These are phyloP conservation scores for Naganishia sp. DNA, from an alignment of 1,284 basidiomycete species.

Conservation along the genomic window DNA sequence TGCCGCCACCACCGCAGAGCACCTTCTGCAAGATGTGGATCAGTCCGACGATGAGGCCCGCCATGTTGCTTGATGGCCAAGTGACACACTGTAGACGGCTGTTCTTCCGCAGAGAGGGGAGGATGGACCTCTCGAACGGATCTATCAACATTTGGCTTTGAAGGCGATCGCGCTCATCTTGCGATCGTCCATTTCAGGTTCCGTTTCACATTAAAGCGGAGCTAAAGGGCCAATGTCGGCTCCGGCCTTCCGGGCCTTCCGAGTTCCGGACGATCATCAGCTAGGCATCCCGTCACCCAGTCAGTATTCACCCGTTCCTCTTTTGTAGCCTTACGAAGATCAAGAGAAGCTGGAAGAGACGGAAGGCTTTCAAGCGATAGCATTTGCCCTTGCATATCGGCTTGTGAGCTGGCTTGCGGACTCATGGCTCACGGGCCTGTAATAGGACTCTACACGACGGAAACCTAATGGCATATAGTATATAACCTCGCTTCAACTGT, in stretches of 20 bases:
- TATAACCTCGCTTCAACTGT: no score
- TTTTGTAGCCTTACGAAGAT: no score
- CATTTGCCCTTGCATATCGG: no score
- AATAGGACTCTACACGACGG: no score
- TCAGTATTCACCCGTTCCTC: neutral
- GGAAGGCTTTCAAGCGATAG: no score
- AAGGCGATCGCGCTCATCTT: neutral
- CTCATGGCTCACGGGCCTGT: no score
- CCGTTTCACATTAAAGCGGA: neutral
- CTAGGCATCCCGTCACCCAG: neutral
- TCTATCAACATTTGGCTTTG: neutral
- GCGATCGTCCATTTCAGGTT: neutral
- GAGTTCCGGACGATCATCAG: neutral
- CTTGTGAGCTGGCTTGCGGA: no score
- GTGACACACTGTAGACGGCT: neutral
- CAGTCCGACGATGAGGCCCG: constrained; percentile 28
- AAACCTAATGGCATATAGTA: no score
- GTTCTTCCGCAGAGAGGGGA: neutral
- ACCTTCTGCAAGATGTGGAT: constrained; percentile 32
- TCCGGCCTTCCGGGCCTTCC: no score
- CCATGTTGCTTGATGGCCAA: constrained; percentile 5
- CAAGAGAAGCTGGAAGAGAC: no score
- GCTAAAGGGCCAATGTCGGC: no score
- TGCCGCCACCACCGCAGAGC: constrained; percentile 23
- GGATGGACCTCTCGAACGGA: neutral